These are phyloP conservation scores for Hordeum vulgare DNA, from an alignment of 176 grass and related monocot genomes.

Conservation along the genomic window DNA sequence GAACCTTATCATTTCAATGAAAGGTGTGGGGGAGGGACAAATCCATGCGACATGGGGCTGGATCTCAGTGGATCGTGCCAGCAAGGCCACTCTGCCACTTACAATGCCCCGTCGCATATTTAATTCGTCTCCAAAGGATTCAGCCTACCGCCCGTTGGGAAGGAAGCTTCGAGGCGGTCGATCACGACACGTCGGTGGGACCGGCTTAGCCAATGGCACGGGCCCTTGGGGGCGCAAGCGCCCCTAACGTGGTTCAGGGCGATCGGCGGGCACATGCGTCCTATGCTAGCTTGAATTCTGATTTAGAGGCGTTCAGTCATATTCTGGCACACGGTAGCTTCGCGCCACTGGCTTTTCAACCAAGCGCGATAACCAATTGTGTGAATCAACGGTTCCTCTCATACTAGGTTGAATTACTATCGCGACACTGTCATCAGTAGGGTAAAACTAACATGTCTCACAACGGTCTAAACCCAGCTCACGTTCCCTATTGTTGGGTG, in stretches of 20 bases:
- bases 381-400: constrained; percentile 4
- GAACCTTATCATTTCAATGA: too few relatives aligned
- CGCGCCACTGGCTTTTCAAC: constrained; percentile 55
- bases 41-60: constrained; percentile 43
- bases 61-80: constrained; percentile 66
- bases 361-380: constrained; percentile 65
- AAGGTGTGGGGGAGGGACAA: constrained; percentile 30
- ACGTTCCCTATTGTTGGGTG: too few relatives aligned
- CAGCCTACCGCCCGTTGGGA: constrained; percentile 32
- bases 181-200: neutral
- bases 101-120: constrained; percentile 63
- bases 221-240: constrained; percentile 12
- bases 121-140: constrained; percentile 73
- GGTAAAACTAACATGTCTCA: too few relatives aligned
- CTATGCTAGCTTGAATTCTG: constrained; percentile 56
- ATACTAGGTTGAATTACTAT: too few relatives aligned
- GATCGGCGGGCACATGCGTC: constrained; percentile 1
- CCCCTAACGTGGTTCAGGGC: constrained; percentile 17
- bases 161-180: constrained; percentile 13
- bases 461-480: too few relatives aligned
- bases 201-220: constrained; percentile 8
- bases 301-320: constrained; percentile 61
- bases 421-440: too few relatives aligned
- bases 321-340: constrained; percentile 54
- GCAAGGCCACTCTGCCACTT: constrained; percentile 71